Evolutionary conservation across 2,329 filamentous ascomycete species (phyloP).

Genomic region (Venturia aucupariae): DNA sequence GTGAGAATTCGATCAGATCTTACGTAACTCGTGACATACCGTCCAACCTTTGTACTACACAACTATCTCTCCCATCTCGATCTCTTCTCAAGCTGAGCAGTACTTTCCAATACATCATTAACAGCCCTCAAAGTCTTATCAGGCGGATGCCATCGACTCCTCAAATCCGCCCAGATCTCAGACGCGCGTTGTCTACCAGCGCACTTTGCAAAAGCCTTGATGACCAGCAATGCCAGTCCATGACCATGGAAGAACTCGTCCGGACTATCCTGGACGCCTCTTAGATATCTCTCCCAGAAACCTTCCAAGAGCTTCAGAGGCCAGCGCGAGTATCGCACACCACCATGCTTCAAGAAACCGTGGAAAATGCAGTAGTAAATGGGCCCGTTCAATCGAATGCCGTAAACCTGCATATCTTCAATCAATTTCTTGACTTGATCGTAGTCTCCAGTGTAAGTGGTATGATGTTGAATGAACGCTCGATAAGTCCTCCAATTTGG

Average conservation of each 20-base stretch:
- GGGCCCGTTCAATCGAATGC: conserved; percentile 61
- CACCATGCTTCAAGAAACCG: conserved; percentile 69
- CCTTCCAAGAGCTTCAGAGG: conserved; percentile 56
- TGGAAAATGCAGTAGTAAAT: conserved; percentile 76
- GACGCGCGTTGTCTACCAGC: conserved; percentile 43
- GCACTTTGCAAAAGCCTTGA: conserved; percentile 57
- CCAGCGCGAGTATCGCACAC: conserved; percentile 59
- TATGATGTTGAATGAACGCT: conserved; percentile 68
- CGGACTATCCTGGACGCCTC: conserved; percentile 25
- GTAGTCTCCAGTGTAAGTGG: conserved; percentile 59
- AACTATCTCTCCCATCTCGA: background rate
- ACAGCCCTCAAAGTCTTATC: conserved; percentile 3
- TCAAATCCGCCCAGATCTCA: conserved; percentile 43
- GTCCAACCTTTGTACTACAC: background rate
- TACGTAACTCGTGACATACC: background rate
- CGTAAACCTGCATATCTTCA: conserved; percentile 66
- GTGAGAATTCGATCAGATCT: background rate
- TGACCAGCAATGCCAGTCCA: conserved; percentile 45
- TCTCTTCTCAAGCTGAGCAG: background rate
- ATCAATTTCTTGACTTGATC: conserved; percentile 61
- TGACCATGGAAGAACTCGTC: conserved; percentile 17
- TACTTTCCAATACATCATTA: background rate
- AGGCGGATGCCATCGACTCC: conserved; percentile 25
- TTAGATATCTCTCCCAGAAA: conserved; percentile 57
- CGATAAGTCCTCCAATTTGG: conserved; percentile 74